Evolutionary conservation across 2,329 filamentous ascomycete species (phyloP).

Genomic region (Epichloe uncinata): DNA sequence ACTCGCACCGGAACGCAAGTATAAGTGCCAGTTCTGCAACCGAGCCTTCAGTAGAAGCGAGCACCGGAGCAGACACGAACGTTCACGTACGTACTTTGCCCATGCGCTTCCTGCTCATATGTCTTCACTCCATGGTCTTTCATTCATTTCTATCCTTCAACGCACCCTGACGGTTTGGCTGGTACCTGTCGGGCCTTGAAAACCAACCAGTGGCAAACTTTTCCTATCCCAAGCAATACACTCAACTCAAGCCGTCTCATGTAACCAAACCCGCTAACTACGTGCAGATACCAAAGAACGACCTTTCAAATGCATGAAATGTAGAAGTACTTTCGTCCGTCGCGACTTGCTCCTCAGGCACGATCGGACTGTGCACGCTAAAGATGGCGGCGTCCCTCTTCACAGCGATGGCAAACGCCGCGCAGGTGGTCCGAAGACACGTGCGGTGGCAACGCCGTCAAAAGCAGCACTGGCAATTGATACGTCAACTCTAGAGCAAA

Average conservation of each 20-base stretch:
- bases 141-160: neutral
- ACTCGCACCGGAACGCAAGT: constrained; percentile 84
- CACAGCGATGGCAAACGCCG: constrained; percentile 90
- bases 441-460: constrained; percentile 48
- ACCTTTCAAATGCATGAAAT: constrained; percentile 98
- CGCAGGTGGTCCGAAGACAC: constrained; percentile 53
- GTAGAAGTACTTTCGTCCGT: constrained; percentile 93
- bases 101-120: neutral
- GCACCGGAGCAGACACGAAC: constrained; percentile 90
- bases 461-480: constrained; percentile 73
- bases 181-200: neutral
- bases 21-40: constrained; percentile 99
- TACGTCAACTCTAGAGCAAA: constrained; percentile 76
- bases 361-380: constrained; percentile 95
- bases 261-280: constrained; percentile 1
- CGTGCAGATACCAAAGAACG: constrained; percentile 87
- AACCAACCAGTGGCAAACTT: neutral
- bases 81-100: constrained; percentile 69
- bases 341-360: constrained; percentile 92
- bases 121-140: neutral
- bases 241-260: constrained; percentile 5
- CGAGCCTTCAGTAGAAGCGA: constrained; percentile 95
- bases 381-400: constrained; percentile 87
- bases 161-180: neutral
- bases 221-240: constrained; percentile 3